Percentiles rank a stretch among this genome's conserved stretches.
Conservation (phyloP, 1,284 basidiomycete species). For the Tilletia walkeri region DNA sequence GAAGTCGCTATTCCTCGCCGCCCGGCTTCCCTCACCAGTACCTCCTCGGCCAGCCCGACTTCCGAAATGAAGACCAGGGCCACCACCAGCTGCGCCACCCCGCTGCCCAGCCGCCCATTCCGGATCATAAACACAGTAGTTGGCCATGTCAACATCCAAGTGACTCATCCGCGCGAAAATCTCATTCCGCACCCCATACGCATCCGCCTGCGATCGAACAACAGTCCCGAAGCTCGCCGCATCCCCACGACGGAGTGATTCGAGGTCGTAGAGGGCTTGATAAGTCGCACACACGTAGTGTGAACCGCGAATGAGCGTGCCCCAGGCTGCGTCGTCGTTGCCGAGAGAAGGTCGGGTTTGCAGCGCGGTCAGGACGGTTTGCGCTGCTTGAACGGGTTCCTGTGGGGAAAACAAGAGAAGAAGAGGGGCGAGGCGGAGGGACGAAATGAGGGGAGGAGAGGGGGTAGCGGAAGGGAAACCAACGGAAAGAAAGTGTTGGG, state of each 20-base stretch:
- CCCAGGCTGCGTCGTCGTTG: conserved; percentile 39
- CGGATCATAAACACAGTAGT: conserved; percentile 38
- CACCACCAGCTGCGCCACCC: not conserved
- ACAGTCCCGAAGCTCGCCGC: conserved; percentile 29
- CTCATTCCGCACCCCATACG: conserved; percentile 29
- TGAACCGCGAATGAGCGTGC: conserved; percentile 40
- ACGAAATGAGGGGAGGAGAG: too few species aligned
- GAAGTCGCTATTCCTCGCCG: not conserved
- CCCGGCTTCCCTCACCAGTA: not conserved
- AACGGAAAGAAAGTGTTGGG: not conserved
- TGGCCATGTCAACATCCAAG: conserved; percentile 42
- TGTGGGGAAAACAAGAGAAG: not conserved
- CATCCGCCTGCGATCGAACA: conserved; percentile 25
- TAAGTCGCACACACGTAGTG: conserved; percentile 44
- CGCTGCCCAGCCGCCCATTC: conserved; percentile 24
- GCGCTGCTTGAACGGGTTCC: conserved; percentile 32
- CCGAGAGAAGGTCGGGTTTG: conserved; percentile 34
- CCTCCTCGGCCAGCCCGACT: not conserved
- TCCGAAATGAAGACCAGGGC: not conserved
- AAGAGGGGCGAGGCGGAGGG: not conserved
- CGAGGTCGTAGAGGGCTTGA: conserved; percentile 38
- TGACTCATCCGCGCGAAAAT: conserved; percentile 44
- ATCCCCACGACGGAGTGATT: conserved; percentile 29
- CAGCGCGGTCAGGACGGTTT: conserved; percentile 37
- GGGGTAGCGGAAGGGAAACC: too few species aligned